Evolutionary conservation across 2,329 filamentous ascomycete genomes (phyloP).

Genomic region (Paraphoma sp.): DNA sequence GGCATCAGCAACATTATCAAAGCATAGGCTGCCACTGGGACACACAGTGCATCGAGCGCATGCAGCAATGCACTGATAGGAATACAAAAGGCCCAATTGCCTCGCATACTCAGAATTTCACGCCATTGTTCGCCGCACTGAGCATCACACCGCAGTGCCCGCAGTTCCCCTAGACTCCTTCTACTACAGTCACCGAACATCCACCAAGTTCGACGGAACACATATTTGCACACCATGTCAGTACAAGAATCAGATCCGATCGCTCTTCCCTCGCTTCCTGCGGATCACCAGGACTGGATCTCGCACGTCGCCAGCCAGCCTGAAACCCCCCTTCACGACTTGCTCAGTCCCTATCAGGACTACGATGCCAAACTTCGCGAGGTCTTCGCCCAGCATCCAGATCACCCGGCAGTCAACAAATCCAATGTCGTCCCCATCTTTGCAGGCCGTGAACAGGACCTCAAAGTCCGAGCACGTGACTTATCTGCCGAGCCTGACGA

Average conservation of each 20-base stretch:
- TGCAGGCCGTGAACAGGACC: conserved; percentile 57
- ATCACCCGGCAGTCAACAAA: conserved; percentile 63
- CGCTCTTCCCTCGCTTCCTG: conserved; percentile 49
- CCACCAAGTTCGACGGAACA: no score
- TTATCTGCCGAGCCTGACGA: conserved; percentile 63
- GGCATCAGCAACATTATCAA: not conserved
- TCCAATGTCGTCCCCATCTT: conserved; percentile 74
- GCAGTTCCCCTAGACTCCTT: not conserved
- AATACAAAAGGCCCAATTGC: not conserved
- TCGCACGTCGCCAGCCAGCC: conserved; percentile 63
- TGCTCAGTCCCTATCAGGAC: conserved; percentile 70
- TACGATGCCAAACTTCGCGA: conserved; percentile 72
- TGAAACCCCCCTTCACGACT: conserved; percentile 60
- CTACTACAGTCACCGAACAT: no score
- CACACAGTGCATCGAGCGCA: not conserved
- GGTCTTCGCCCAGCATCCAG: conserved; percentile 71
- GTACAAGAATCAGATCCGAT: conserved; percentile 5
- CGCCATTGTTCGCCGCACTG: not conserved
- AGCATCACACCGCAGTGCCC: not conserved
- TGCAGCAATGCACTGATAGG: not conserved
- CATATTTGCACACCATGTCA: conserved; percentile 22
- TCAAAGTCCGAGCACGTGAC: conserved; percentile 69
- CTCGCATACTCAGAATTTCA: not conserved
- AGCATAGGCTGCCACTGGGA: not conserved
- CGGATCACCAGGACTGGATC: conserved; percentile 51